These are phyloP conservation scores for Aspergillus fumigatus DNA, from an alignment of 2,329 filamentous ascomycete species.

Conservation along the genomic window DNA sequence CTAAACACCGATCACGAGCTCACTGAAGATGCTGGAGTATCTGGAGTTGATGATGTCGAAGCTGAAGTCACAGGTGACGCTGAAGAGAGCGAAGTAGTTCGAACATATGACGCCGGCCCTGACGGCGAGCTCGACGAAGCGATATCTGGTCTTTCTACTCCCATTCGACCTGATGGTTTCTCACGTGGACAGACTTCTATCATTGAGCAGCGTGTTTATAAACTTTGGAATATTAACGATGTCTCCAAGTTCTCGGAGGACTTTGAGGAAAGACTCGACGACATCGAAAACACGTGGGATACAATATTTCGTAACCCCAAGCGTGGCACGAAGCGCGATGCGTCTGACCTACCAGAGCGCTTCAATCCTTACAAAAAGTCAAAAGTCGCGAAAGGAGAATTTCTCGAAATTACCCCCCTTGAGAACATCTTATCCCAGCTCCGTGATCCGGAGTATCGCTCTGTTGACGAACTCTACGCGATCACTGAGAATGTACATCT, in stretches of 20 bases:
- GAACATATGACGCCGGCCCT: constrained; percentile 14
- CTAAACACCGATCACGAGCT: constrained; percentile 14
- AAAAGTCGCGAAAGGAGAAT: constrained; percentile 29
- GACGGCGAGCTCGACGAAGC: constrained; percentile 18
- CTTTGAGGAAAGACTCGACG: constrained; percentile 29
- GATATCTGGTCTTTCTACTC: constrained; percentile 17
- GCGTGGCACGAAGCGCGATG: constrained; percentile 25
- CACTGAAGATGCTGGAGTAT: constrained; percentile 11
- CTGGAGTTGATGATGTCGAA: constrained; percentile 7
- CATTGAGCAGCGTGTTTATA: constrained; percentile 28
- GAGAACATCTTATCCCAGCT: constrained; percentile 36
- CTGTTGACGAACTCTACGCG: constrained; percentile 51
- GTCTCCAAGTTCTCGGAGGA: constrained; percentile 29
- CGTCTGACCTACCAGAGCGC: constrained; percentile 18
- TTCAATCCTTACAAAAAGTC: constrained; percentile 33
- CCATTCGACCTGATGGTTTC: constrained; percentile 20
- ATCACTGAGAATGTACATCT: constrained; percentile 52
- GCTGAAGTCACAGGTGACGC: constrained; percentile 12
- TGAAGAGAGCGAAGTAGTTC: constrained; percentile 12
- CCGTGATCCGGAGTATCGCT: constrained; percentile 37
- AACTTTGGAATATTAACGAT: constrained; percentile 37
- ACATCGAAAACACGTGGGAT: constrained; percentile 31
- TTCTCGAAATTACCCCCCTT: constrained; percentile 33
- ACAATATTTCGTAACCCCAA: constrained; percentile 29
- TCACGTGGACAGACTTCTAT: constrained; percentile 18